Conservation (phyloP, 2,329 filamentous ascomycete genomes). For the Sordariomycetes sp. region DNA sequence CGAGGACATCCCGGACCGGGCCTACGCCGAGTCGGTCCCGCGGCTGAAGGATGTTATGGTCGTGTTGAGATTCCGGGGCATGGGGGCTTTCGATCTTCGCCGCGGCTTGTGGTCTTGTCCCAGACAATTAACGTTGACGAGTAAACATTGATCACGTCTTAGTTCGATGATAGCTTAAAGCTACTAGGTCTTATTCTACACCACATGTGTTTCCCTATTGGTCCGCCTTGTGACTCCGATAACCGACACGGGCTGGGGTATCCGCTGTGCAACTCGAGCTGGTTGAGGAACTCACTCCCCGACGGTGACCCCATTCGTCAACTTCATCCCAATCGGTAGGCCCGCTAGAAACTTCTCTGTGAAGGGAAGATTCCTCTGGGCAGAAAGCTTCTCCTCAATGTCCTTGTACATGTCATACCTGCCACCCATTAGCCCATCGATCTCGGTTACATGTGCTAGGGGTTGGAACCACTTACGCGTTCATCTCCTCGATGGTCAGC, state of each 20-base stretch:
- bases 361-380: slow-evolving; percentile 20
- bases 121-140: too few relatives aligned
- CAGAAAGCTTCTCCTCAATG: slow-evolving; percentile 35
- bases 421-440: not conserved
- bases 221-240: not conserved
- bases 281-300: slow-evolving; percentile 1
- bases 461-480: slow-evolving; percentile 31
- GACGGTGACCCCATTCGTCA: slow-evolving; percentile 35
- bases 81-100: too few relatives aligned
- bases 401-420: slow-evolving; percentile 51
- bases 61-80: too few relatives aligned
- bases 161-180: too few relatives aligned
- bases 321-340: slow-evolving; percentile 32
- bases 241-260: not conserved
- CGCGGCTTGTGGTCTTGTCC: too few relatives aligned
- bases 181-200: too few relatives aligned
- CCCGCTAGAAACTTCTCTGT: slow-evolving; percentile 27
- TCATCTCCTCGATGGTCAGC: slow-evolving; percentile 61
- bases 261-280: not conserved
- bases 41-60: too few relatives aligned
- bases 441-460: not conserved
- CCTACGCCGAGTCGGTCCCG: too few relatives aligned
- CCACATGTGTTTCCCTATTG: too few relatives aligned
- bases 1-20: too few relatives aligned
- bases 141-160: too few relatives aligned